These are phyloP conservation scores for Grigorovia jiainica DNA, from an alignment of 805 yeast species.

Conservation along the genomic window DNA sequence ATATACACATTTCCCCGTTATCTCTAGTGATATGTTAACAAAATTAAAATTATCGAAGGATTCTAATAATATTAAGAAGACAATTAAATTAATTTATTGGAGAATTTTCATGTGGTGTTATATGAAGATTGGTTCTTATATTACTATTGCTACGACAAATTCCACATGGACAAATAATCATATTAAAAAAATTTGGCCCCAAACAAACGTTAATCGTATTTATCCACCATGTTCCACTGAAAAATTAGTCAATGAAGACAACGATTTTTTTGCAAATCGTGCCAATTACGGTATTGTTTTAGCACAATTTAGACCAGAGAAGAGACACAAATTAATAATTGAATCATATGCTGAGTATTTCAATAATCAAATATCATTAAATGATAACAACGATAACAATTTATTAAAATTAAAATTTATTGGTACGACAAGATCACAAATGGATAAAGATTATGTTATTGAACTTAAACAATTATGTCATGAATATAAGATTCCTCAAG, in stretches of 20 bases:
- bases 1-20: slow-evolving; percentile 91
- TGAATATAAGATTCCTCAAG: slow-evolving; percentile 34
- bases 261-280: slow-evolving; percentile 13
- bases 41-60: slow-evolving; percentile 34
- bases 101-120: slow-evolving; percentile 51
- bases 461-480: slow-evolving; percentile 37
- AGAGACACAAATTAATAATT: slow-evolving; percentile 70
- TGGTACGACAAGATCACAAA: slow-evolving; percentile 72
- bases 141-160: slow-evolving; percentile 61
- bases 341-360: slow-evolving; percentile 52
- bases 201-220: slow-evolving; percentile 37
- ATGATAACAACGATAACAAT: background rate
- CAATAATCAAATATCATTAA: slow-evolving; percentile 3
- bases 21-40: slow-evolving; percentile 77
- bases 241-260: slow-evolving; percentile 27
- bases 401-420: slow-evolving; percentile 58
- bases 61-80: slow-evolving; percentile 18
- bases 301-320: slow-evolving; percentile 95
- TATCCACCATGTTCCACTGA: slow-evolving; percentile 91
- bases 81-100: slow-evolving; percentile 62
- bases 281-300: slow-evolving; percentile 34
- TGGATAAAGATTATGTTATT: slow-evolving; percentile 53
- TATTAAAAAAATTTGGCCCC: slow-evolving; percentile 55
- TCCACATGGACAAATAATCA: slow-evolving; percentile 90
- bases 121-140: slow-evolving; percentile 54